Percentiles rank a stretch among this genome's conserved stretches.
phyloP scores from a whole-genome alignment of 23 red algal genomes.

The Pyropia haitanensis region DNA sequence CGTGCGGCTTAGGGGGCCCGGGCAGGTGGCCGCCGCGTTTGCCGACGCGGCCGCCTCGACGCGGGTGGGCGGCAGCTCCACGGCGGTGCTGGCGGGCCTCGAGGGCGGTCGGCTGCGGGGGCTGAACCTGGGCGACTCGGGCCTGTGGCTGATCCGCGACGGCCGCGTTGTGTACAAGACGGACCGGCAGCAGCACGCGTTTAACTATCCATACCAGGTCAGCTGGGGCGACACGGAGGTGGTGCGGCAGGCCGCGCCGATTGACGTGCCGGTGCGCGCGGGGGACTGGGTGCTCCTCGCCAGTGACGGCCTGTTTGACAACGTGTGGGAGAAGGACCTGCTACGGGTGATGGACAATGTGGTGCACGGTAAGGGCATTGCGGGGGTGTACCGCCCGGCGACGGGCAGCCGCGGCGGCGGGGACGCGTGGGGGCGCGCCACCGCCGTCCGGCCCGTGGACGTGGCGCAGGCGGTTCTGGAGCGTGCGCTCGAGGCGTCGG shows the following conservation, averaged over 20 bases:
- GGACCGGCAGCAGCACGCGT: constrained; percentile 74
- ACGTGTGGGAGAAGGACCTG: constrained; percentile 5
- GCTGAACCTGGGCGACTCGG: constrained; percentile 70
- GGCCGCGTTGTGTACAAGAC: constrained; percentile 46
- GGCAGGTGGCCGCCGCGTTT: constrained; percentile 26
- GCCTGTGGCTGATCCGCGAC: constrained; percentile 55
- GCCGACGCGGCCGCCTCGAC: constrained; percentile 17
- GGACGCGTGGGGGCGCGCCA: too few species aligned
- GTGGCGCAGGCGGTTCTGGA: not conserved
- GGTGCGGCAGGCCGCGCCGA: not conserved
- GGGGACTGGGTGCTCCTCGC: constrained; percentile 19
- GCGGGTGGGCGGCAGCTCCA: constrained; percentile 37
- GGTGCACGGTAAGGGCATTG: not conserved
- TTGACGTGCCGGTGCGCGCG: constrained; percentile 4
- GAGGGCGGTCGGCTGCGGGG: constrained; percentile 26
- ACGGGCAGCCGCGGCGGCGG: not conserved
- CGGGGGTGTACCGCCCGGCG: constrained; percentile 3
- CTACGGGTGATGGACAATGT: too few species aligned
- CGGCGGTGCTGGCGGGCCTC: constrained; percentile 53
- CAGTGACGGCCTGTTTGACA: constrained; percentile 27
- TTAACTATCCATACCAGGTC: constrained; percentile 86
- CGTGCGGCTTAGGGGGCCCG: constrained; percentile 12
- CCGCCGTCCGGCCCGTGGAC: not conserved
- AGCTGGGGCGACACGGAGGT: not conserved
- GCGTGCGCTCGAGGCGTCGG: not conserved